Conservation (phyloP, 1,284 basidiomycete species). For the Somion occarium region DNA sequence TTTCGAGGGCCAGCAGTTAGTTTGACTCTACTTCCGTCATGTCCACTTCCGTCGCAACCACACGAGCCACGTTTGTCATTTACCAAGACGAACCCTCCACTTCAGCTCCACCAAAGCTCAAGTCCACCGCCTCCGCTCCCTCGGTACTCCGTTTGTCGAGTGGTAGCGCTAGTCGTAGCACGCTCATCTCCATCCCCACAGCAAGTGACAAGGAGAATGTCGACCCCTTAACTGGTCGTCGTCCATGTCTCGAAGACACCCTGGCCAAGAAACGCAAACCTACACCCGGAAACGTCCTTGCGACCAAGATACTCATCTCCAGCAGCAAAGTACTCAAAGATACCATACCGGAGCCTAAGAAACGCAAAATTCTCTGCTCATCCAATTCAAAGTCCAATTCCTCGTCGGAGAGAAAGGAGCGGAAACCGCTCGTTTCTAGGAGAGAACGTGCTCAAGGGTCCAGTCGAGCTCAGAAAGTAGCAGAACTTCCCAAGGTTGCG, state of each 20-base stretch:
- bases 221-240: conserved; percentile 65
- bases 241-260: conserved; percentile 31
- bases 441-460: conserved; percentile 16
- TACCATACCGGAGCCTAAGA: conserved; percentile 43
- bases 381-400: conserved; percentile 20
- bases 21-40: no score
- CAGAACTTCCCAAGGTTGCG: conserved; percentile 37
- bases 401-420: conserved; percentile 17
- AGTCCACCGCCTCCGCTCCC: conserved; percentile 6
- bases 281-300: conserved; percentile 33
- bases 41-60: conserved; percentile 32
- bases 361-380: conserved; percentile 37
- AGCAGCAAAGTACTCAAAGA: conserved; percentile 41
- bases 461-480: conserved; percentile 17
- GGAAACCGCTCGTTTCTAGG: conserved; percentile 13
- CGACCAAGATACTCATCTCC: conserved; percentile 44
- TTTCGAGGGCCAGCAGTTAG: no score
- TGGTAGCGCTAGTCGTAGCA: conserved; percentile 9
- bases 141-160: conserved; percentile 11
- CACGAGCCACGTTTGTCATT: conserved; percentile 57
- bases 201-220: conserved; percentile 70
- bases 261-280: conserved; percentile 62
- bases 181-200: conserved; percentile 31
- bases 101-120: conserved; percentile 15
- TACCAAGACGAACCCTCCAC: conserved; percentile 47